Conservation (phyloP, 1,284 basidiomycete species). For the Ceratobasidium sp. region DNA sequence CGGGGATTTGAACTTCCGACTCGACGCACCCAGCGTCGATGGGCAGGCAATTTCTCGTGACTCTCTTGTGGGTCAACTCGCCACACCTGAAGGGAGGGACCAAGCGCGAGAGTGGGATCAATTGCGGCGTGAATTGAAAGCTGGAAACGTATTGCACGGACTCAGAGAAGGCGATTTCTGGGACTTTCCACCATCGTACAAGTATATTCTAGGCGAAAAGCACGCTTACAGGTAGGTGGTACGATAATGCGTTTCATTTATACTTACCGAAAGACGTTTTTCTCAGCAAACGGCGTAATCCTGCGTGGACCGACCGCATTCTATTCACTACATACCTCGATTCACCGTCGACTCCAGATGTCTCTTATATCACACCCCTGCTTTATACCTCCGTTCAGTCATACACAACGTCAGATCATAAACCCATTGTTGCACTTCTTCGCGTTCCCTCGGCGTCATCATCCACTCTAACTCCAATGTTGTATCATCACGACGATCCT, state of each 20-base stretch:
- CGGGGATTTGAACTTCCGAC: conserved; percentile 92
- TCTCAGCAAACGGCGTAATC: conserved; percentile 76
- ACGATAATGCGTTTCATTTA: conserved; percentile 48
- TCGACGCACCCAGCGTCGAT: conserved; percentile 65
- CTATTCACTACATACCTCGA: conserved; percentile 88
- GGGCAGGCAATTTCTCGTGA: conserved; percentile 1
- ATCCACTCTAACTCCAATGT: conserved; percentile 49
- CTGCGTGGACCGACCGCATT: conserved; percentile 96
- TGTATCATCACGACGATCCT: conserved; percentile 57
- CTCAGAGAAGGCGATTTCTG: conserved; percentile 87
- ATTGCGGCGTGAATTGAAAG: conserved; percentile 72
- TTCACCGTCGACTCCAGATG: conserved; percentile 65
- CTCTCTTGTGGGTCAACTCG: conserved; percentile 22
- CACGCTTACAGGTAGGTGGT: conserved; percentile 78
- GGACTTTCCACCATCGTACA: conserved; percentile 90
- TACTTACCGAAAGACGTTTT: conserved; percentile 3
- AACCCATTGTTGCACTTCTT: conserved; percentile 76
- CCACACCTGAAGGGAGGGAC: conserved; percentile 63
- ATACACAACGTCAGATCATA: conserved; percentile 83
- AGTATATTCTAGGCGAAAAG: conserved; percentile 82
- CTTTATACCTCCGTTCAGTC: conserved; percentile 81
- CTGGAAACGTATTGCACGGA: conserved; percentile 75
- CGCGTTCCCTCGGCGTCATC: conserved; percentile 63
- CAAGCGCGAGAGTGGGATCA: conserved; percentile 84
- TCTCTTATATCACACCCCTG: conserved; percentile 71